phyloP scores from a whole-genome alignment of 352 stramenopile genomes.

The Globisporangium nagaii region DNA sequence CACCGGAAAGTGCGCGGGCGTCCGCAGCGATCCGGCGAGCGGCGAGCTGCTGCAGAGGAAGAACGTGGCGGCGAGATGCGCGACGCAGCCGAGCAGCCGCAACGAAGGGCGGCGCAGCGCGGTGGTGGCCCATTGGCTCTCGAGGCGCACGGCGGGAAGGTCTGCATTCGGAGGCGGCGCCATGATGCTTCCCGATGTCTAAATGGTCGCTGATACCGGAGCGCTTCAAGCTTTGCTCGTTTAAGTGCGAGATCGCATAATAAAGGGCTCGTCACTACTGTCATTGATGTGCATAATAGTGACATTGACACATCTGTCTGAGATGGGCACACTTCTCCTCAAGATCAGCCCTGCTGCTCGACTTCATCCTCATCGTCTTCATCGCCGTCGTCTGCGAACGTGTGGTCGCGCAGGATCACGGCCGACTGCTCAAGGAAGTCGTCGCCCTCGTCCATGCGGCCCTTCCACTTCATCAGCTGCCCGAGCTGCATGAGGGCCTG shows the following conservation, averaged over 20 bases:
- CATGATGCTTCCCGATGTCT: neutral
- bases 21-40: constrained; percentile 23
- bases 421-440: constrained; percentile 49
- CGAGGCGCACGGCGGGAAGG: constrained; percentile 18
- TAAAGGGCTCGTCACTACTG: neutral
- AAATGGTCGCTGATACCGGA: neutral
- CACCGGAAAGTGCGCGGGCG: constrained; percentile 32
- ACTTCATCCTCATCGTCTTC: constrained; percentile 10
- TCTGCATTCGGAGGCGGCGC: neutral
- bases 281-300: neutral
- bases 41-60: constrained; percentile 34
- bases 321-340: neutral
- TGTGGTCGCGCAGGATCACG: constrained; percentile 43
- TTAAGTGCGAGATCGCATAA: neutral
- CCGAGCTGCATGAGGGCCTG: constrained; percentile 59
- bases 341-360: neutral
- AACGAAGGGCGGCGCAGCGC: constrained; percentile 35
- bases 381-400: constrained; percentile 32
- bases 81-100: constrained; percentile 26
- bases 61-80: constrained; percentile 31
- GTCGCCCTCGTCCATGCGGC: constrained; percentile 35
- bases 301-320: neutral
- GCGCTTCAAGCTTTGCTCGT: neutral
- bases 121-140: constrained; percentile 30
- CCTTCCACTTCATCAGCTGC: constrained; percentile 76